Base-by-base conservation (phyloP, 371 early-diverging fungal genomes). In the Catenaria anguillulae region DNA sequence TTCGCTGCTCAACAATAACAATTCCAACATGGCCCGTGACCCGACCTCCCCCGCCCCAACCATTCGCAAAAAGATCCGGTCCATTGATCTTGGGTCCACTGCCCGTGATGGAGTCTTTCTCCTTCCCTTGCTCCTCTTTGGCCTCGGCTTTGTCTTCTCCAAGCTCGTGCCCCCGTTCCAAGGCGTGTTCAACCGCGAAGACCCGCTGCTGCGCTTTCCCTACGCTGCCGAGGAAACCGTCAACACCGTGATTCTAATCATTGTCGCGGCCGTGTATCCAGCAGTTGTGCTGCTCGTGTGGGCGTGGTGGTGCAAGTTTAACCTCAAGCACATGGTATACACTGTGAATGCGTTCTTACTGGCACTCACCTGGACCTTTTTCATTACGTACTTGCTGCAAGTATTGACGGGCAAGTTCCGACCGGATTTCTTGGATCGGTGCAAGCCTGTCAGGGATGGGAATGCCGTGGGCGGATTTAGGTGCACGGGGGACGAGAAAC, bases 391-490 rank as follows among this genome's bases (percentile, higher is more conserved):
- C 63, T 17, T 36, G 33, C 15, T 52, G 34, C 66, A 64, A 17
- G n/a, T 66, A 17, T 6, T 52, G 12, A 34, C 56, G 35, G 70
- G 70, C 21, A 8, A 61, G 35, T 43, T 67, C 4, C 52, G 70
- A 26, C 70, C 70, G n/a, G 70, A 70, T 43, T 70, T 70, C 56
- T 21, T 70, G 24, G 64, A 48, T 33, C 61, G 70, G 58, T 70
- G 70, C 50, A 62, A 31, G 29, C 66, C 64, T 12, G 12, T n/a
- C 13, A n/a, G 12, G 40, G 19, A 8, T 37, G 60, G 17, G 8
- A 15, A 17, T 33, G 23, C 17, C 48, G 5, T 15, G 29, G 58
- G 58, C 58, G 5, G 13, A 1, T 58, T 12, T 12, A 21, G 3
- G 24, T 70, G 70, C 42, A 65, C 67, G 3, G 70, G 70, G 10